Conservation (phyloP, 139 green algal genomes). For the Closterium sp. region DNA sequence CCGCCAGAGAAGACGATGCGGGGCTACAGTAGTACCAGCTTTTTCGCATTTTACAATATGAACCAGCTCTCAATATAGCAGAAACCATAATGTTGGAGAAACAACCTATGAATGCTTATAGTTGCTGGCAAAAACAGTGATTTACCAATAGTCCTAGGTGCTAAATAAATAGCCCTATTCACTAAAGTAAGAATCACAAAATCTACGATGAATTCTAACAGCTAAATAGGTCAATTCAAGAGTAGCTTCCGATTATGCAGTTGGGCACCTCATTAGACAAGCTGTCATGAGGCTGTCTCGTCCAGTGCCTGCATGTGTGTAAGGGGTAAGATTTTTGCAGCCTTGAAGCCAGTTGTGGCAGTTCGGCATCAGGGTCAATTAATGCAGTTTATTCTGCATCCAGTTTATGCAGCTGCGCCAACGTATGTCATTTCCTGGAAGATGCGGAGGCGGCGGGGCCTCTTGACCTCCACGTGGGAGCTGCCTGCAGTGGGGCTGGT, state of each 20-base stretch:
- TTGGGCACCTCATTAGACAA: background rate
- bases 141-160: no score
- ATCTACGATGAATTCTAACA: background rate
- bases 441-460: constrained; percentile 30
- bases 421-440: constrained; percentile 49
- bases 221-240: background rate
- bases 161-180: no score
- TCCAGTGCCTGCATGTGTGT: background rate
- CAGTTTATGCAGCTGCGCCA: constrained; percentile 14
- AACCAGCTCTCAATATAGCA: no score
- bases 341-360: background rate
- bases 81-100: no score
- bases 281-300: background rate
- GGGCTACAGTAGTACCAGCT: background rate
- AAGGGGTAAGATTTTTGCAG: background rate
- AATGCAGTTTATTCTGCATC: background rate
- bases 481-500: constrained; percentile 5
- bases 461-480: constrained; percentile 36
- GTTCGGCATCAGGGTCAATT: background rate
- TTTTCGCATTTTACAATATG: no score
- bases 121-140: no score
- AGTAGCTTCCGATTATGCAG: background rate
- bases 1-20: background rate
- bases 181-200: no score
- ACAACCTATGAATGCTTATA: no score